Evolutionary conservation across 768 basidiomycete genomes (phyloP).

Genomic region (Baorangia bicolor): DNA sequence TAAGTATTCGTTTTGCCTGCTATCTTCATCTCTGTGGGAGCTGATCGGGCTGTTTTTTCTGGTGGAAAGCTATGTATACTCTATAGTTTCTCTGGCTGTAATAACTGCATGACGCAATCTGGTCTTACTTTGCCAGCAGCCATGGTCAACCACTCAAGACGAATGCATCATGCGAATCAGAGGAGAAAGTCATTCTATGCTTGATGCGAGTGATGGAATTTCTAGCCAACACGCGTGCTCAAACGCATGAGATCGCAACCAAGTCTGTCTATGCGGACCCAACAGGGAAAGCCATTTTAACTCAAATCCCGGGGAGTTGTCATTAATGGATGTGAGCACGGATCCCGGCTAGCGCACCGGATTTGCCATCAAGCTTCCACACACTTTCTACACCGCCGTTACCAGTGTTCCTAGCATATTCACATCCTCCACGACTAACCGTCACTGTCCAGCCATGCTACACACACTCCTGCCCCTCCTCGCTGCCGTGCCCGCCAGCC

Average conservation of each 20-base stretch:
- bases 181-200: neutral
- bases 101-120: neutral
- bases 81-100: neutral
- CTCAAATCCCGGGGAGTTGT: neutral
- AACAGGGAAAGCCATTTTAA: neutral
- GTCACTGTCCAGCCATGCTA: neutral
- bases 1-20: neutral
- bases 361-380: neutral
- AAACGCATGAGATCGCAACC: neutral
- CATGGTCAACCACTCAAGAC: neutral
- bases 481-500: neutral
- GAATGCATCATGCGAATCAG: neutral
- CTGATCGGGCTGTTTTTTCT: neutral
- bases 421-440: neutral
- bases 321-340: neutral
- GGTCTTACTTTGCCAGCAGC: neutral
- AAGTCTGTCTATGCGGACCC: neutral
- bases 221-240: neutral
- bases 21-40: neutral
- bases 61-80: neutral
- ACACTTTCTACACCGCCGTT: neutral
- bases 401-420: neutral
- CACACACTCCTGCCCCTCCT: neutral
- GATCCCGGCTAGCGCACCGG: neutral
- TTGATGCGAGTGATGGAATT: neutral